These are phyloP conservation scores for Madurella fahalii DNA, from an alignment of 2,329 filamentous ascomycete species.

Conservation along the genomic window DNA sequence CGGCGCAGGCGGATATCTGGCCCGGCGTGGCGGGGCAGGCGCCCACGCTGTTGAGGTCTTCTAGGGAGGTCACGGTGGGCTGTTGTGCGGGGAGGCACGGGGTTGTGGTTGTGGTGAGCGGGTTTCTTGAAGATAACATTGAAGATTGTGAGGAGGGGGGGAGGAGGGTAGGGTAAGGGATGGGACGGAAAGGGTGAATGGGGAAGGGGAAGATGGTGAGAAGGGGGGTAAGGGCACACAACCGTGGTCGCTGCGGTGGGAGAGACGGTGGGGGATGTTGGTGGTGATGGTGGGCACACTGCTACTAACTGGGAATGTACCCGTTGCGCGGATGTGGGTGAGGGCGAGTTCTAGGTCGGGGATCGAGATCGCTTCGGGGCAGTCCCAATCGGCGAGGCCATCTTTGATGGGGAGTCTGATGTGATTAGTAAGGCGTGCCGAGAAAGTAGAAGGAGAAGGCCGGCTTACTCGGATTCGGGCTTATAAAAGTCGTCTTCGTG, in stretches of 20 bases:
- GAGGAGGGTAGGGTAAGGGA: not conserved
- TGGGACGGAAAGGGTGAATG: not conserved
- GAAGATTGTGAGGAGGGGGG: not conserved
- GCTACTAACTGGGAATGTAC: conserved; percentile 56
- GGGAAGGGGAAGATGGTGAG: not conserved
- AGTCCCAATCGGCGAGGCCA: conserved; percentile 86
- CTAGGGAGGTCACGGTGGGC: conserved; percentile 51
- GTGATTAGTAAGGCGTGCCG: not conserved
- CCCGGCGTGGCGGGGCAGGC: conserved; percentile 47
- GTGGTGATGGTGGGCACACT: too few species aligned
- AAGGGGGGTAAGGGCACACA: conserved; percentile 3
- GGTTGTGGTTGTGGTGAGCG: conserved; percentile 6
- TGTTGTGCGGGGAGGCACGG: conserved; percentile 27
- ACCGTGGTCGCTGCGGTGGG: conserved; percentile 29
- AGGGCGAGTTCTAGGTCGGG: conserved; percentile 64
- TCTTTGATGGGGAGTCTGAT: conserved; percentile 51
- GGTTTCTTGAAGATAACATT: conserved; percentile 28
- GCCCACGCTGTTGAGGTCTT: conserved; percentile 61
- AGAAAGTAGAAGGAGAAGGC: not conserved
- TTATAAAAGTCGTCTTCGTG: conserved; percentile 97
- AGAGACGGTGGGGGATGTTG: conserved; percentile 13
- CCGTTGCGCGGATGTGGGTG: conserved; percentile 64
- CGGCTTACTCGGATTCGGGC: conserved; percentile 63
- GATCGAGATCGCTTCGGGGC: conserved; percentile 71
- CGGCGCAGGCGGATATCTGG: conserved; percentile 38